Percentiles rank a stretch among this genome's conserved stretches.
phyloP scores from a whole-genome alignment of 164 flowering plant genomes.

The Aristolochia contorta region DNA sequence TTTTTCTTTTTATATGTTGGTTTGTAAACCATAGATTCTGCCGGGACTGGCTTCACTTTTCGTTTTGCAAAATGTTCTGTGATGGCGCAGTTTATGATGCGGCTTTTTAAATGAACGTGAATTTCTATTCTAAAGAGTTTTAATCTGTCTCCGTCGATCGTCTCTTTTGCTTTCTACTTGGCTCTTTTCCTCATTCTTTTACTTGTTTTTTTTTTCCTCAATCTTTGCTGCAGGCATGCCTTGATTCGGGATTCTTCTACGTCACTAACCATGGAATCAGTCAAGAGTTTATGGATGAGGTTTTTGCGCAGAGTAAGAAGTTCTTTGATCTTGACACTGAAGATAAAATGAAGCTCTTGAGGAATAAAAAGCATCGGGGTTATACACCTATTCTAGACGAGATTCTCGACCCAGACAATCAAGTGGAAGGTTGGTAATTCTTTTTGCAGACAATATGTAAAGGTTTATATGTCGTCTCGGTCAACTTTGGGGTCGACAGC shows the following conservation, averaged over 20 bases:
- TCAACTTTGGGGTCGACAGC: background rate
- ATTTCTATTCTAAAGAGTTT: background rate
- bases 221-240: constrained; percentile 52
- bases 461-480: too few species aligned
- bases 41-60: too few species aligned
- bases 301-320: constrained; percentile 62
- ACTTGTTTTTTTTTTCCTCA: background rate
- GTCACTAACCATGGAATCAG: constrained; percentile 89
- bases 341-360: constrained; percentile 72
- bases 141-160: background rate
- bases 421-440: constrained; percentile 52
- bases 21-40: too few species aligned
- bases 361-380: constrained; percentile 80
- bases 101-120: background rate
- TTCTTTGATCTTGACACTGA: constrained; percentile 45
- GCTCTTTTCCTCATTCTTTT: background rate
- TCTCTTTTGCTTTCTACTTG: background rate
- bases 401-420: constrained; percentile 65
- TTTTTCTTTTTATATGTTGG: too few species aligned
- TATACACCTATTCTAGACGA: constrained; percentile 82
- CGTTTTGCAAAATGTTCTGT: background rate
- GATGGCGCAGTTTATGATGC: too few species aligned
- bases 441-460: too few species aligned
- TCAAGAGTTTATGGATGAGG: constrained; percentile 76
- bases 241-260: constrained; percentile 92